Conservation (phyloP, 2,329 filamentous ascomycete genomes). For the Fusarium kyushuense region DNA sequence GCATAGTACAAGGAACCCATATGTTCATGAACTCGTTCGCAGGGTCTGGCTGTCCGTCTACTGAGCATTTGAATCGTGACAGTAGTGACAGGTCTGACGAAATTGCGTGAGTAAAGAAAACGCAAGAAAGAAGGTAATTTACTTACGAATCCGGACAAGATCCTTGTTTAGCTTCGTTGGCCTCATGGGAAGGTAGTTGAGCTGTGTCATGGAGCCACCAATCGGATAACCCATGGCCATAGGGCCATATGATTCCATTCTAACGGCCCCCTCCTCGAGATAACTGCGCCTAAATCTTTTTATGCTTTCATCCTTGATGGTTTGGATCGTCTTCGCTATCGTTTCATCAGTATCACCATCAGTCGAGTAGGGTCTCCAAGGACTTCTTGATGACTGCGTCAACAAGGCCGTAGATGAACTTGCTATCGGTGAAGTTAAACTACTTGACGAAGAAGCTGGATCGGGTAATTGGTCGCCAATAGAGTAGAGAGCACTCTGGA, state of each 20-base stretch:
- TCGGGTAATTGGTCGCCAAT: conserved; percentile 45
- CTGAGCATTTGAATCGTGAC: conserved; percentile 63
- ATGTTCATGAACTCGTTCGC: conserved; percentile 60
- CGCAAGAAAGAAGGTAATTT: neutral
- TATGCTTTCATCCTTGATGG: conserved; percentile 50
- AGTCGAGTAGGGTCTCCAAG: conserved; percentile 46
- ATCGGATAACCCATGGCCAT: conserved; percentile 41
- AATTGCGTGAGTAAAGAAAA: neutral
- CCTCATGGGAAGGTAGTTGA: conserved; percentile 57
- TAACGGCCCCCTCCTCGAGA: conserved; percentile 46
- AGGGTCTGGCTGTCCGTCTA: conserved; percentile 62
- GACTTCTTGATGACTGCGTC: conserved; percentile 8
- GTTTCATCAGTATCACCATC: conserved; percentile 48
- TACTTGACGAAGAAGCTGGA: neutral
- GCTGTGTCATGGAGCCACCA: conserved; percentile 51
- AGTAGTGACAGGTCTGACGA: conserved; percentile 61
- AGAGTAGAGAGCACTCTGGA: conserved; percentile 53
- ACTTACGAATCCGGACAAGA: conserved; percentile 61
- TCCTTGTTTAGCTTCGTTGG: conserved; percentile 60
- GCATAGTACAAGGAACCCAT: conserved; percentile 61
- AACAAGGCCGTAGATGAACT: neutral
- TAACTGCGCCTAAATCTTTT: conserved; percentile 48
- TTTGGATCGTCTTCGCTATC: conserved; percentile 47
- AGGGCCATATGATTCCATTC: conserved; percentile 19
- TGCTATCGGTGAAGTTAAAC: conserved; percentile 5